Evolutionary conservation across 2,329 filamentous ascomycete species (phyloP).

Genomic region (Arachnomyces sp.): DNA sequence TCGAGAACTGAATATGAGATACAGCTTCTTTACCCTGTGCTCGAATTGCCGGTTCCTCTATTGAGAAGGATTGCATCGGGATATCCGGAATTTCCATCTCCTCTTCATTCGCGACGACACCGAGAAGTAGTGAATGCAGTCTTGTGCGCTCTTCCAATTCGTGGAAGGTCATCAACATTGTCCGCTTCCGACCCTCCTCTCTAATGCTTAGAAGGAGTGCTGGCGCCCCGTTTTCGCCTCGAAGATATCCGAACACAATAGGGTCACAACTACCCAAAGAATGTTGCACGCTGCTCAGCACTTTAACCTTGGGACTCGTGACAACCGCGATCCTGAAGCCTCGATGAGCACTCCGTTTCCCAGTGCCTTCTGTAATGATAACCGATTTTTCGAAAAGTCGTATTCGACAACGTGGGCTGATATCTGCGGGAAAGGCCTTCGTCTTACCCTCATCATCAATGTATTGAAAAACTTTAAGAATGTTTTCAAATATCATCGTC

Average conservation of each 20-base stretch:
- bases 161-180: conserved; percentile 68
- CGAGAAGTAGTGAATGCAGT: conserved; percentile 65
- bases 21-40: conserved; percentile 26
- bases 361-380: conserved; percentile 62
- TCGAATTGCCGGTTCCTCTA: conserved; percentile 43
- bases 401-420: conserved; percentile 61
- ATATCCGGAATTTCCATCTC: conserved; percentile 66
- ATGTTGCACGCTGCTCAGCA: conserved; percentile 67
- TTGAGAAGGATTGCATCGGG: conserved; percentile 55
- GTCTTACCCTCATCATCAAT: conserved; percentile 58
- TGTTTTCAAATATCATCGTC: conserved; percentile 57
- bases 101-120: conserved; percentile 57
- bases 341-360: conserved; percentile 62
- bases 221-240: conserved; percentile 61
- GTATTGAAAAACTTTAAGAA: conserved; percentile 68
- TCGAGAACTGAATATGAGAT: conserved; percentile 29
- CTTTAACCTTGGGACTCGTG: conserved; percentile 68
- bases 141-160: conserved; percentile 61
- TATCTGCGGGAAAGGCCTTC: conserved; percentile 66
- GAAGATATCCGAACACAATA: conserved; percentile 68
- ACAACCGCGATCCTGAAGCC: conserved; percentile 72
- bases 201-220: conserved; percentile 60
- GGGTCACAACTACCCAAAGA: conserved; percentile 56
- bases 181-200: conserved; percentile 56
- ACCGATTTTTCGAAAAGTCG: conserved; percentile 65